Conservation (phyloP, 2,329 filamentous ascomycete species). For the Talaromyces albobiverticillius region DNA sequence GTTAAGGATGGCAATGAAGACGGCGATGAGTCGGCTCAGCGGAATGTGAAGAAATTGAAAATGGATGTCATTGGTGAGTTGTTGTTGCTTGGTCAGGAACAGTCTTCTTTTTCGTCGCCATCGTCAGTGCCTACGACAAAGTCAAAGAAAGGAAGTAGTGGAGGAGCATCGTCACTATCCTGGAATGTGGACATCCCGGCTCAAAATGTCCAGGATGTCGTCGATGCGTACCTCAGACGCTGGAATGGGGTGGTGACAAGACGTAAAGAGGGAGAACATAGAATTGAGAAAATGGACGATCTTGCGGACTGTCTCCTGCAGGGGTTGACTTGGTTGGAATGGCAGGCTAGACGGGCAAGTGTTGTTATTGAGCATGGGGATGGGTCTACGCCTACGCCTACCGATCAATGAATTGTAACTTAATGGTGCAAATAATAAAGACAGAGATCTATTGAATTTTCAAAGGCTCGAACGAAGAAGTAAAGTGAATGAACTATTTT, state of each 20-base stretch:
- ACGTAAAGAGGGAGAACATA: background rate
- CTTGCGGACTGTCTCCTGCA: constrained; percentile 77
- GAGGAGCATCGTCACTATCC: background rate
- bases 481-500: constrained; percentile 3
- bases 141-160: background rate
- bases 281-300: constrained; percentile 69
- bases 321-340: constrained; percentile 71
- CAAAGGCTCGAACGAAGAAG: background rate
- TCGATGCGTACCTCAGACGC: constrained; percentile 7
- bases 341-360: constrained; percentile 53
- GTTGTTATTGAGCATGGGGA: background rate
- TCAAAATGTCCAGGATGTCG: background rate
- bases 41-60: constrained; percentile 51
- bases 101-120: background rate
- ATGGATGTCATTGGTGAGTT: constrained; percentile 55
- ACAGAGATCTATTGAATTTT: too few species aligned
- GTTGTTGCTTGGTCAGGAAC: background rate
- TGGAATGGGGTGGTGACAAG: constrained; percentile 3
- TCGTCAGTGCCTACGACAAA: background rate
- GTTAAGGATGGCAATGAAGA: constrained; percentile 5
- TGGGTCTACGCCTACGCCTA: too few species aligned
- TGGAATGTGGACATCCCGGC: background rate
- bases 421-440: too few species aligned
- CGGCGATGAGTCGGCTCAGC: constrained; percentile 18
- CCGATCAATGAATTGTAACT: background rate